Evolutionary conservation across 2,329 filamentous ascomycete species (phyloP).

Genomic region (Fusarium avenaceum): DNA sequence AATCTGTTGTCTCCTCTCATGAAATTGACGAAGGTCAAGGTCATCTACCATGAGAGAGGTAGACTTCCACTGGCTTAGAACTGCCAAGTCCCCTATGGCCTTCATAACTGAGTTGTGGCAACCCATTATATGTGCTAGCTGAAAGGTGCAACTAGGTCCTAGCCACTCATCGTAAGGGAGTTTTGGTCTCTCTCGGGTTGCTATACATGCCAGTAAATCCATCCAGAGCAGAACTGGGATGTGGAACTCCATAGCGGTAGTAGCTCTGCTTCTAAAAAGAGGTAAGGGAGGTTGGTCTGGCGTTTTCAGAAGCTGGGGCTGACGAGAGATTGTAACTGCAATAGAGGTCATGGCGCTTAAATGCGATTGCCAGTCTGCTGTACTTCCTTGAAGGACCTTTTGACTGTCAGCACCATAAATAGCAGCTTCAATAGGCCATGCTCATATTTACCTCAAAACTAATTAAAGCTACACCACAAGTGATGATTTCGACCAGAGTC

Average conservation of each 20-base stretch:
- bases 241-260: background rate
- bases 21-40: background rate
- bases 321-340: background rate
- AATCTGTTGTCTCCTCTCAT: accelerated
- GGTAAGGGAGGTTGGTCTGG: background rate
- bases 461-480: background rate
- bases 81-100: background rate
- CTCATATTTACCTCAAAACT: background rate
- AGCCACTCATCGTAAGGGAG: constrained; percentile 4
- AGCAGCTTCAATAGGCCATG: background rate
- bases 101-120: background rate
- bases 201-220: constrained; percentile 3
- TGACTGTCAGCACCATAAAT: background rate
- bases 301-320: background rate
- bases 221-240: constrained; percentile 3
- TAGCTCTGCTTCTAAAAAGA: background rate
- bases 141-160: background rate
- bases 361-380: background rate
- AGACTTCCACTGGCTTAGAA: background rate
- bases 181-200: background rate
- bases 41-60: accelerated
- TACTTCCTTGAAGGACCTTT: constrained; percentile 1
- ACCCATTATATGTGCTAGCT: background rate
- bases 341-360: background rate
- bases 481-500: background rate